phyloP scores from a whole-genome alignment of 805 yeast genomes.

The Debaryomyces prosopidis region DNA sequence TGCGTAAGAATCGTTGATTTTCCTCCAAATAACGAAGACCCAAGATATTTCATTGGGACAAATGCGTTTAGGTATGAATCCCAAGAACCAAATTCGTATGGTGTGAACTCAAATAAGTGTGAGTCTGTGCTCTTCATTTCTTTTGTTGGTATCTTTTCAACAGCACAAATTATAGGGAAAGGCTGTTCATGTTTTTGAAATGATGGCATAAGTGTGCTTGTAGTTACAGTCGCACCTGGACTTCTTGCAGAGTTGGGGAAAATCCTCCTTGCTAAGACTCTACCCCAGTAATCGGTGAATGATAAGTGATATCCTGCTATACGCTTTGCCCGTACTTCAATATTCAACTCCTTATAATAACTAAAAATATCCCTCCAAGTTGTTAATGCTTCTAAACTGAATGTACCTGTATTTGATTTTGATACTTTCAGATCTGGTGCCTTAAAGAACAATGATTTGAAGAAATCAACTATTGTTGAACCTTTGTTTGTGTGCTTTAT shows the following conservation, averaged over 20 bases:
- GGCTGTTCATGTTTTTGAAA: slow-evolving; percentile 44
- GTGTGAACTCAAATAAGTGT: slow-evolving; percentile 58
- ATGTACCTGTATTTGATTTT: not conserved
- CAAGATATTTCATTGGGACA: slow-evolving; percentile 51
- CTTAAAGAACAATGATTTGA: not conserved
- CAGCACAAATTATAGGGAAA: slow-evolving; percentile 48
- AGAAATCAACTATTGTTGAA: not conserved
- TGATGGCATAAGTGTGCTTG: slow-evolving; percentile 34
- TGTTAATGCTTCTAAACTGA: too few species aligned
- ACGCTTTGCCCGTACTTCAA: slow-evolving; percentile 54
- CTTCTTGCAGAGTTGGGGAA: slow-evolving; percentile 36
- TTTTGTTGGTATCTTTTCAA: slow-evolving; percentile 37
- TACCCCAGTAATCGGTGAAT: slow-evolving; percentile 69
- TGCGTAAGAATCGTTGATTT: slow-evolving; percentile 25
- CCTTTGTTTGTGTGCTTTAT: not conserved
- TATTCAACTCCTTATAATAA: slow-evolving; percentile 54
- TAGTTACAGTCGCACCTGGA: slow-evolving; percentile 40
- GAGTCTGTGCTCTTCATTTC: slow-evolving; percentile 32
- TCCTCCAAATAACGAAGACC: slow-evolving; percentile 49
- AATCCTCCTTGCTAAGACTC: slow-evolving; percentile 53
- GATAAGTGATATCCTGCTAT: slow-evolving; percentile 55
- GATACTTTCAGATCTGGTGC: not conserved
- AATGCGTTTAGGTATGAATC: slow-evolving; percentile 49
- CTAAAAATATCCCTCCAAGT: slow-evolving; percentile 28
- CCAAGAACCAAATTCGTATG: slow-evolving; percentile 72